A percentile compares a stretch with the other conserved stretches of the same genome.
phyloP scores from a whole-genome alignment of 2,329 filamentous ascomycete genomes.

The Aspergillus texensis region DNA sequence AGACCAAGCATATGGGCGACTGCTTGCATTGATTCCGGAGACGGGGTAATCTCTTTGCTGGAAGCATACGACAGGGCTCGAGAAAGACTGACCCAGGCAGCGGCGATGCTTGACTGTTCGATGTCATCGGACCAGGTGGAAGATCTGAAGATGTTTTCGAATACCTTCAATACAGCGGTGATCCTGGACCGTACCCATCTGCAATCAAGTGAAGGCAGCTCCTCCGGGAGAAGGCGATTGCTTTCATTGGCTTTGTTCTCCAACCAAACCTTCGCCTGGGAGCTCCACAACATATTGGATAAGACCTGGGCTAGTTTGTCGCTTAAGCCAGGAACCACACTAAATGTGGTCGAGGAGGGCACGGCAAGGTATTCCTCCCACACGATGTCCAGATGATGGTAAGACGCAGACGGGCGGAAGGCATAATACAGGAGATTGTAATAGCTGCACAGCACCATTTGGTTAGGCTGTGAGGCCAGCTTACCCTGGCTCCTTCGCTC shows the following conservation, averaged over 20 bases:
- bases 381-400: constrained; percentile 69
- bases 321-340: constrained; percentile 53
- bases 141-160: constrained; percentile 56
- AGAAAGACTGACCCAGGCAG: constrained; percentile 64
- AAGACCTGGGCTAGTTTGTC: constrained; percentile 70
- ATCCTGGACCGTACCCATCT: constrained; percentile 83
- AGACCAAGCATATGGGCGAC: constrained; percentile 72
- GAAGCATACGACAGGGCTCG: constrained; percentile 62
- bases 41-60: constrained; percentile 88
- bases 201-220: constrained; percentile 80
- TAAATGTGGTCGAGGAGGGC: constrained; percentile 63
- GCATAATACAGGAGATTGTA: constrained; percentile 82
- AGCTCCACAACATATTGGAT: constrained; percentile 63
- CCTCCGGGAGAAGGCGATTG: constrained; percentile 63
- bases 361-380: constrained; percentile 77
- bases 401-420: constrained; percentile 69
- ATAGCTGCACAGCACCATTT: constrained; percentile 70
- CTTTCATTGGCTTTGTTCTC: constrained; percentile 70
- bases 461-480: constrained; percentile 48
- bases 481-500: constrained; percentile 64
- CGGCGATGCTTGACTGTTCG: constrained; percentile 50
- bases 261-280: constrained; percentile 66
- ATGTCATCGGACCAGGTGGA: constrained; percentile 54
- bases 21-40: constrained; percentile 78
- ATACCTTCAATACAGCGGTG: constrained; percentile 63